phyloP scores from a whole-genome alignment of 176 grass and related monocot genomes.

The Pontederia paniculata region DNA sequence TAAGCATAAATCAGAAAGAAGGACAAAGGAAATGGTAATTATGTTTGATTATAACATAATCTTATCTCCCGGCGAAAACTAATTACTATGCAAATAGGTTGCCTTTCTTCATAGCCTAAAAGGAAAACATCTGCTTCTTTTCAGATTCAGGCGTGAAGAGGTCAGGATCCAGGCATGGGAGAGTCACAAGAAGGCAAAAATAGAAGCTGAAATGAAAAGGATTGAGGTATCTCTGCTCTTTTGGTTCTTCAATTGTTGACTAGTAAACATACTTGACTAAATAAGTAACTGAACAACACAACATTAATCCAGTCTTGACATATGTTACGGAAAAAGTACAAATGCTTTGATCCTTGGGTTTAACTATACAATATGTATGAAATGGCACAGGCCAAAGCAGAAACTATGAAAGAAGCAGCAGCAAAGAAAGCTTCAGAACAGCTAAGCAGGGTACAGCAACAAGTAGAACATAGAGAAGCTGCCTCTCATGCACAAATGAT shows the following conservation, averaged over 20 bases:
- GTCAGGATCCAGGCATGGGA: slow-evolving; percentile 95
- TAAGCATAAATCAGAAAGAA: too few species aligned
- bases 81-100: too few species aligned
- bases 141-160: slow-evolving; percentile 77
- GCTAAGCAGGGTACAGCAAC: slow-evolving; percentile 29
- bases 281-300: too few species aligned
- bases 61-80: too few species aligned
- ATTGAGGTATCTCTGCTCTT: slow-evolving; percentile 47
- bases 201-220: slow-evolving; percentile 66
- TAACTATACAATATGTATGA: not conserved
- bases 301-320: too few species aligned
- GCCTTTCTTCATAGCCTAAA: too few species aligned
- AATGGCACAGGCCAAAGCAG: slow-evolving; percentile 43
- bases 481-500: slow-evolving; percentile 59
- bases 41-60: too few species aligned
- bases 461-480: slow-evolving; percentile 58
- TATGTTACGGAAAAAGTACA: not conserved
- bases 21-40: too few species aligned
- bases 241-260: not conserved
- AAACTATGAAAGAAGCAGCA: slow-evolving; percentile 53
- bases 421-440: slow-evolving; percentile 61
- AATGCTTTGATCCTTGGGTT: not conserved
- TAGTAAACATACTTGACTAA: too few species aligned
- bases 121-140: not conserved
- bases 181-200: slow-evolving; percentile 40